phyloP scores from a whole-genome alignment of 1,284 basidiomycete genomes.

The Leccinum subspadiceum region DNA sequence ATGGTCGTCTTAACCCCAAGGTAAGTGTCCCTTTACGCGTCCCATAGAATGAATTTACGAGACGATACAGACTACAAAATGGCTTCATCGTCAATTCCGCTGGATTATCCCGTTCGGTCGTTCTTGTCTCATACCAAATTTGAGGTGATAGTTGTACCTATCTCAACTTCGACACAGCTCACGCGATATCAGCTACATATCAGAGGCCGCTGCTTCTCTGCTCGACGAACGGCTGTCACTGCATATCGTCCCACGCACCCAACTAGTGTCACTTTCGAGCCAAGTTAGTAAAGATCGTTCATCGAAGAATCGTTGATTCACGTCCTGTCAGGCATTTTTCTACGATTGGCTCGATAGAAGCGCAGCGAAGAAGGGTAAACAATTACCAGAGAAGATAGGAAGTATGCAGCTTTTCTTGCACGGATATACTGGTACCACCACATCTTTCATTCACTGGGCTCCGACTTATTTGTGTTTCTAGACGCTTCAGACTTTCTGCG shows the following conservation, averaged over 20 bases:
- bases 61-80: slow-evolving; percentile 75
- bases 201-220: slow-evolving; percentile 83
- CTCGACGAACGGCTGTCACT: slow-evolving; percentile 75
- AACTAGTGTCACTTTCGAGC: slow-evolving; percentile 80
- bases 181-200: slow-evolving; percentile 50
- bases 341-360: slow-evolving; percentile 86
- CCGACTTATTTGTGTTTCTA: slow-evolving; percentile 25
- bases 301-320: slow-evolving; percentile 9
- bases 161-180: not conserved
- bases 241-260: slow-evolving; percentile 83
- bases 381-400: slow-evolving; percentile 82
- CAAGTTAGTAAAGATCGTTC: slow-evolving; percentile 45
- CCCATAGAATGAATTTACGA: slow-evolving; percentile 5
- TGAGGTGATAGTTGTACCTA: slow-evolving; percentile 50
- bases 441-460: not conserved
- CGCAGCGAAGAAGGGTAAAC: slow-evolving; percentile 76
- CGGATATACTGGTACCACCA: slow-evolving; percentile 67
- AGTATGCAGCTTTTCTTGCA: slow-evolving; percentile 88
- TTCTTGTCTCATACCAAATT: slow-evolving; percentile 81
- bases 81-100: slow-evolving; percentile 82
- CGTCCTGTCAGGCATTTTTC: slow-evolving; percentile 66
- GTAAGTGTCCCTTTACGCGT: slow-evolving; percentile 32
- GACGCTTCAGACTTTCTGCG: slow-evolving; percentile 87
- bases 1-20: slow-evolving; percentile 82
- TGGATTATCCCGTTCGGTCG: slow-evolving; percentile 87